Base-by-base conservation (phyloP, 1,284 basidiomycete genomes). In the Trichosporon coremiiforme region DNA sequence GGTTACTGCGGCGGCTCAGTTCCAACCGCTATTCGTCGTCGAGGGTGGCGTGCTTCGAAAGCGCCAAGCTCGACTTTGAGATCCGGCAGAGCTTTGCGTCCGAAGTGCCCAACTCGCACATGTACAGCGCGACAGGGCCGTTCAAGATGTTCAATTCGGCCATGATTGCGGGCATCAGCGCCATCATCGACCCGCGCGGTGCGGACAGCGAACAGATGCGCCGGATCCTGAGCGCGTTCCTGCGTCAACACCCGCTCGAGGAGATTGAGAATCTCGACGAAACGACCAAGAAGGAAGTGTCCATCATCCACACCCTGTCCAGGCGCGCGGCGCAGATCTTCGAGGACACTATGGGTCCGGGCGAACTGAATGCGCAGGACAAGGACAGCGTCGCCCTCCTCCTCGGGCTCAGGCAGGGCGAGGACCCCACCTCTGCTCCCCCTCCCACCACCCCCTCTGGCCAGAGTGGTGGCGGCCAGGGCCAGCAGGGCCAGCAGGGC, bases 101-200 rank as follows among this genome's bases (percentile, higher is more conserved):
- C 8, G 80, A 80, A 53, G 77, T 80, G 5, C 79, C 80, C 13
- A 77, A 81, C 45, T 77, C 74, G 68, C 66, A 71, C 5, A 66
- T 78, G 35, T 77, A 73, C 50, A 68, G 75, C 13, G 74, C 76
- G 15, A 78, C 78, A 13, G 78, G 79, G 10, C 80, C 81, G 69
- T 81, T 80, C 71, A 80, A 78, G 65, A 82, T 81, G 80, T 82
- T 82, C 76, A 81, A 81, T 71, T 79, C 78, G 33, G 82, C 82
- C 1, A 84, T 84, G 83, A 83, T 84, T 65, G 83, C 83, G n/a
- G 83, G 83, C 41, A 84, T 84, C 8, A 79, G 77, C 9, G 83
- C 83, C 9, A 84, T 84, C 68, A 82, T 84, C 65, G 80, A 82
- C 68, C 83, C 83, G 6, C 72, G 80, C n/a, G 80, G 81, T 35